Percentiles rank a stretch among this genome's conserved stretches.
These are phyloP conservation scores for Neophaeococcomyces aloes DNA, from an alignment of 2,329 filamentous ascomycete genomes.

Conservation along the genomic window DNA sequence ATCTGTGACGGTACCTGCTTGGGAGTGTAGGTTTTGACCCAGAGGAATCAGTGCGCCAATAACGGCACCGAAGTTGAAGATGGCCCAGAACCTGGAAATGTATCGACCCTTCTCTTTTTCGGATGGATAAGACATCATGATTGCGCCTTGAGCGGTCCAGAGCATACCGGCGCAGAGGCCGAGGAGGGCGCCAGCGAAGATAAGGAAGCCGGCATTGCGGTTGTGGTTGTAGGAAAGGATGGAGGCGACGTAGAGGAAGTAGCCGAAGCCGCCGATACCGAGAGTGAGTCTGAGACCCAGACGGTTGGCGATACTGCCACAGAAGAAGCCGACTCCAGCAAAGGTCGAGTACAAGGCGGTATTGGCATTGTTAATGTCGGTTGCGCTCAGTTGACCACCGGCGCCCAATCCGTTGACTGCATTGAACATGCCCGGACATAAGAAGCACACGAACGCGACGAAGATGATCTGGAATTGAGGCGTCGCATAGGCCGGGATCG, in stretches of 20 bases:
- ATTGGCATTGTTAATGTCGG: conserved; percentile 55
- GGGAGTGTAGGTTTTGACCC: conserved; percentile 36
- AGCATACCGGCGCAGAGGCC: conserved; percentile 32
- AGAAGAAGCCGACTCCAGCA: conserved; percentile 47
- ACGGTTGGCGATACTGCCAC: conserved; percentile 31
- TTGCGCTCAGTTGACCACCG: conserved; percentile 48
- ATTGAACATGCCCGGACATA: conserved; percentile 66
- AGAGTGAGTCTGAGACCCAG: conserved; percentile 25
- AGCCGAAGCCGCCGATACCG: conserved; percentile 26
- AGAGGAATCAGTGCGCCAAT: conserved; percentile 55
- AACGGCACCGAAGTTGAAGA: conserved; percentile 77
- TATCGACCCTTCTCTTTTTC: conserved; percentile 69
- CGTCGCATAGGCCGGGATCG: conserved; percentile 60
- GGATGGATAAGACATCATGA: conserved; percentile 62
- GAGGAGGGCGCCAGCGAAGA: conserved; percentile 31
- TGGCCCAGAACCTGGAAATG: conserved; percentile 78
- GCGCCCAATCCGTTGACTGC: conserved; percentile 56
- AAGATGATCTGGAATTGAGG: conserved; percentile 61
- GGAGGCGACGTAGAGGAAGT: conserved; percentile 29
- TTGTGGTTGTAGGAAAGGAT: conserved; percentile 33
- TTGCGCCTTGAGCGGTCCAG: conserved; percentile 32
- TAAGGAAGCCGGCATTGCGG: conserved; percentile 29
- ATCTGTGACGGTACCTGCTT: conserved; percentile 40
- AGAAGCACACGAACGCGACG: conserved; percentile 60
- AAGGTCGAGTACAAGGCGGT: conserved; percentile 61